A percentile compares a stretch with the other conserved stretches of the same genome.
These are phyloP conservation scores for Apocynum venetum DNA, from an alignment of 257 asterid genomes.

Conservation along the genomic window DNA sequence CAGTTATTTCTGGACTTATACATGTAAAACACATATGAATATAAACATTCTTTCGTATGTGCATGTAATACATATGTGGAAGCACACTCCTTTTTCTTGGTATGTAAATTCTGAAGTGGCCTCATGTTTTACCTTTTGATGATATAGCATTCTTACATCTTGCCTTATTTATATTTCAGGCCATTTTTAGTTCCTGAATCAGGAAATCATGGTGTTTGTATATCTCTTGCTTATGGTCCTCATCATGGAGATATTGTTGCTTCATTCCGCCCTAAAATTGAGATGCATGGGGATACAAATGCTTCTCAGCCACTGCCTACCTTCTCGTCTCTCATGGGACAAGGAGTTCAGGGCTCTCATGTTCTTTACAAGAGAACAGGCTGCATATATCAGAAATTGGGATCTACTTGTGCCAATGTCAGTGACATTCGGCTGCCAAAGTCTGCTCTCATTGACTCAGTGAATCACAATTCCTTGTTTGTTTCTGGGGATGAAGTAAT, in stretches of 20 bases:
- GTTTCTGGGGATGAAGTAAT: constrained; percentile 65
- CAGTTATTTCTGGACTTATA: background rate
- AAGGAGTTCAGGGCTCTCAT: constrained; percentile 57
- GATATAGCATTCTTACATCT: background rate
- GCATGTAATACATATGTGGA: background rate
- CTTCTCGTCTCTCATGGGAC: constrained; percentile 33
- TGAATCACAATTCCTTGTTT: constrained; percentile 39
- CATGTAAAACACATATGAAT: background rate
- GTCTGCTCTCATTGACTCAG: constrained; percentile 59
- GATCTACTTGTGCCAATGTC: constrained; percentile 52
- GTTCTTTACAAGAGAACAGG: constrained; percentile 51
- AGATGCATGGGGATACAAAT: constrained; percentile 24
- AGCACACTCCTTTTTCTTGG: background rate
- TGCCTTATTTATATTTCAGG: constrained; percentile 36
- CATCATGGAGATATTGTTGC: constrained; percentile 61
- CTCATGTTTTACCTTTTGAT: background rate
- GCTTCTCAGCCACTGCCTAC: constrained; percentile 46
- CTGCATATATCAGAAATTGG: constrained; percentile 43
- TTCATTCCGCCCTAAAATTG: constrained; percentile 85
- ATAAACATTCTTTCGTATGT: background rate
- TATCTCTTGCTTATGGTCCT: constrained; percentile 69
- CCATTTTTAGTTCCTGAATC: constrained; percentile 64
- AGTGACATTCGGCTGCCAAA: constrained; percentile 62
- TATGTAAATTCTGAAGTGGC: background rate
- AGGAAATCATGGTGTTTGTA: constrained; percentile 75